A percentile compares a stretch with the other conserved stretches of the same genome.
Evolutionary conservation across 495 filamentous ascomycete species (phyloP).

Genomic region (Oleoguttula mirabilis): DNA sequence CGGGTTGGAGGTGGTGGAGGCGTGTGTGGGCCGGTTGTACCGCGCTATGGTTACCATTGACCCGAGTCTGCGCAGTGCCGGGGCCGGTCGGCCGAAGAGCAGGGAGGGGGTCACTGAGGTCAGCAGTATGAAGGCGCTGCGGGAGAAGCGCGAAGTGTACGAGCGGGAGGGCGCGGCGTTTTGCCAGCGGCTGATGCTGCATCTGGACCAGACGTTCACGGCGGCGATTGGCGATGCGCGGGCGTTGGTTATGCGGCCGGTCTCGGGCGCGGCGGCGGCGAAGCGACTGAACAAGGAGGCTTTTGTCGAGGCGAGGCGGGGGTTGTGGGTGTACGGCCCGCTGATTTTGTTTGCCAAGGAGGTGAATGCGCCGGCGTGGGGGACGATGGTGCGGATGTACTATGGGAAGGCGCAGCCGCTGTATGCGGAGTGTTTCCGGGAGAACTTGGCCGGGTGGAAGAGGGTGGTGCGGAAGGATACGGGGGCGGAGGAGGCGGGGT

Average conservation of each 20-base stretch:
- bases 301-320: constrained; percentile 41
- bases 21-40: constrained; percentile 65
- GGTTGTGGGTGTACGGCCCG: constrained; percentile 73
- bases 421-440: constrained; percentile 71
- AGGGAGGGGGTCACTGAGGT: constrained; percentile 41
- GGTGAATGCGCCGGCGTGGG: constrained; percentile 69
- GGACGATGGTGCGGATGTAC: constrained; percentile 64
- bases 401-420: constrained; percentile 59
- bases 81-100: constrained; percentile 4
- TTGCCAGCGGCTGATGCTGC: constrained; percentile 62
- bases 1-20: constrained; percentile 65
- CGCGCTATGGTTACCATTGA: constrained; percentile 94
- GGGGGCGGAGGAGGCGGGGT: constrained; percentile 64
- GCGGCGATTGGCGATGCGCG: constrained; percentile 55
- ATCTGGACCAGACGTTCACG: constrained; percentile 69
- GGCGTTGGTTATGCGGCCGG: constrained; percentile 37
- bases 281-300: constrained; percentile 40
- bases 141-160: constrained; percentile 86
- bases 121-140: constrained; percentile 69
- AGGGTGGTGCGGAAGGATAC: constrained; percentile 62
- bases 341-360: constrained; percentile 77
- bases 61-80: constrained; percentile 48
- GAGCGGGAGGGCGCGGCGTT: constrained; percentile 57
- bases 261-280: constrained; percentile 17
- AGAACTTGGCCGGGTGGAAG: constrained; percentile 74